These are phyloP conservation scores for Gossypium thurberi DNA, from an alignment of 345 rosid genomes.

Conservation along the genomic window DNA sequence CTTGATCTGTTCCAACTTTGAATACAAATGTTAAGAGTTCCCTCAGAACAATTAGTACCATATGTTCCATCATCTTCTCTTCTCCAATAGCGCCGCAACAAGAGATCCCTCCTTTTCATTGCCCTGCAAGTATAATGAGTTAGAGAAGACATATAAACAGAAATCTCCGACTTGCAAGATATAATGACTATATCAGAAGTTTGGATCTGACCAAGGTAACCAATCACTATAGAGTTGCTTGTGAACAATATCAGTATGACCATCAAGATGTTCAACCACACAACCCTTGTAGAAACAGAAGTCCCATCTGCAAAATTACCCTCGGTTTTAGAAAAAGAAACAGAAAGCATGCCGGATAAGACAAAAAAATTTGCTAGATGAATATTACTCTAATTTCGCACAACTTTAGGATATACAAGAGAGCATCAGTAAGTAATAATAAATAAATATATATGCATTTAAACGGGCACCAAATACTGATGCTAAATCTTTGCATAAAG, in stretches of 20 bases:
- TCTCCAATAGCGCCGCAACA: slow-evolving; percentile 88
- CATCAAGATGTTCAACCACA: slow-evolving; percentile 89
- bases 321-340: not conserved
- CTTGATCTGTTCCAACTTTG: not conserved
- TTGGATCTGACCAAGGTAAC: slow-evolving; percentile 68
- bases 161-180: slow-evolving; percentile 2
- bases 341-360: not conserved
- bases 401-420: not conserved
- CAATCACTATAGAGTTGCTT: slow-evolving; percentile 75
- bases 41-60: slow-evolving; percentile 38
- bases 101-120: slow-evolving; percentile 72
- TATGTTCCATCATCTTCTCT: slow-evolving; percentile 97
- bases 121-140: slow-evolving; percentile 47
- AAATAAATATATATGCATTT: not conserved
- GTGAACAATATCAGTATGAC: slow-evolving; percentile 87
- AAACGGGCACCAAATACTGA: not conserved
- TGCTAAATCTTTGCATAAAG: not conserved
- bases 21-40: slow-evolving; percentile 12
- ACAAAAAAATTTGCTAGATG: not conserved
- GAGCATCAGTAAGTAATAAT: not conserved
- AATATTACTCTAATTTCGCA: not conserved
- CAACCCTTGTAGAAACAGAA: slow-evolving; percentile 88
- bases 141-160: slow-evolving; percentile 15
- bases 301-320: slow-evolving; percentile 68
- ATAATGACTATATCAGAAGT: not conserved